Evolutionary conservation across 1,284 basidiomycete genomes (phyloP).

Genomic region (Lentinus polychrous): DNA sequence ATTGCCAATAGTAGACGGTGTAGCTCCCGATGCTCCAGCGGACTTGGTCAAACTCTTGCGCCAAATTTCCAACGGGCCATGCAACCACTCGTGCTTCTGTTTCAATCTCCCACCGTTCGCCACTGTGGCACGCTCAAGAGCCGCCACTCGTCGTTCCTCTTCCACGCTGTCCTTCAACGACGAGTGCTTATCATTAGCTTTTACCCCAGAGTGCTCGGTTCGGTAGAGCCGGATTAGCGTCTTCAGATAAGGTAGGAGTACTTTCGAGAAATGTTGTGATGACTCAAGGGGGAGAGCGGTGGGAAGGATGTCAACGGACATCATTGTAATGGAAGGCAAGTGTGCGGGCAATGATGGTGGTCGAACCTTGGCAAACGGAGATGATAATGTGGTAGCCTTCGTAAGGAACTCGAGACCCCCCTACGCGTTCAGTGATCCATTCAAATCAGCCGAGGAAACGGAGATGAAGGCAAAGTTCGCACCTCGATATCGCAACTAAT

Average conservation of each 20-base stretch:
- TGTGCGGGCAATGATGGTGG: slow-evolving; percentile 35
- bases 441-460: not conserved
- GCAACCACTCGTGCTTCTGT: slow-evolving; percentile 54
- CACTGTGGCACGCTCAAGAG: slow-evolving; percentile 65
- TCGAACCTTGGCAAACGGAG: slow-evolving; percentile 60
- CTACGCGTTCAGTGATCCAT: slow-evolving; percentile 26
- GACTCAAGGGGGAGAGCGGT: slow-evolving; percentile 78
- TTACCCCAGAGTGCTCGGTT: slow-evolving; percentile 9
- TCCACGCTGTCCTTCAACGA: slow-evolving; percentile 13
- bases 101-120: slow-evolving; percentile 53
- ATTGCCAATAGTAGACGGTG: slow-evolving; percentile 1
- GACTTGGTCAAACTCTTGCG: slow-evolving; percentile 14
- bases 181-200: slow-evolving; percentile 3
- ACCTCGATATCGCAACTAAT: slow-evolving; percentile 83
- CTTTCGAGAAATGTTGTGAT: slow-evolving; percentile 66
- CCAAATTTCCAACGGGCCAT: slow-evolving; percentile 42
- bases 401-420: slow-evolving; percentile 83
- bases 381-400: slow-evolving; percentile 66
- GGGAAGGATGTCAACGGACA: slow-evolving; percentile 87
- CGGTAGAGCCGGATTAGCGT: slow-evolving; percentile 41
- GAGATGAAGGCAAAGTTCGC: slow-evolving; percentile 11
- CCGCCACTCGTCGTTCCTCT: slow-evolving; percentile 28
- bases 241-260: slow-evolving; percentile 63
- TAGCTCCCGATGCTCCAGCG: not conserved
- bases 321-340: slow-evolving; percentile 62